These are phyloP conservation scores for Eustoma russellianum DNA, from an alignment of 257 asterid genomes.

Conservation along the genomic window DNA sequence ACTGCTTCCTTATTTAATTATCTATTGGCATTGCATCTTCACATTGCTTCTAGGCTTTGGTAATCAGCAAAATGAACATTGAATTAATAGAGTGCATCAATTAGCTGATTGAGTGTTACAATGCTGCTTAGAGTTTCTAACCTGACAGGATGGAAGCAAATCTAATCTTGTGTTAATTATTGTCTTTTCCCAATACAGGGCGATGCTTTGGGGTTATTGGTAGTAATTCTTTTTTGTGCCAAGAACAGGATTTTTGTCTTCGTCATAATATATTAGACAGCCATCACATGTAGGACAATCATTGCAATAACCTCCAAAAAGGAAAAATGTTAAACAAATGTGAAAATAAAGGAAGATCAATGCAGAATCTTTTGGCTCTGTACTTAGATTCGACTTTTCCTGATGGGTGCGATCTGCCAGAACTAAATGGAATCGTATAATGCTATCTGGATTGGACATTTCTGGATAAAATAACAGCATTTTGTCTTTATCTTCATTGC, in stretches of 20 bases:
- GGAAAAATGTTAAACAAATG: not conserved
- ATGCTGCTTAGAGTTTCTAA: not conserved
- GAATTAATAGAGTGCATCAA: not conserved
- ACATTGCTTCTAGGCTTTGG: slow-evolving; percentile 7
- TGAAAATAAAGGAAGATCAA: not conserved
- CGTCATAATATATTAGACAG: not conserved
- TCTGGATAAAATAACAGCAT: not conserved
- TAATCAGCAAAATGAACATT: slow-evolving; percentile 1
- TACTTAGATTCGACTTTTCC: not conserved
- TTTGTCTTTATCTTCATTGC: no score
- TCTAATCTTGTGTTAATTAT: not conserved
- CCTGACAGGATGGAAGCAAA: not conserved
- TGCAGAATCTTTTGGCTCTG: not conserved
- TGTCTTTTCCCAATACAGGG: slow-evolving; percentile 4
- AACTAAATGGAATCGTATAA: not conserved
- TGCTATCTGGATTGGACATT: not conserved
- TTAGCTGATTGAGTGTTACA: not conserved
- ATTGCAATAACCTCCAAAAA: not conserved
- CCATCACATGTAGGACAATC: slow-evolving; percentile 6
- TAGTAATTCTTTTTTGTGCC: slow-evolving; percentile 22
- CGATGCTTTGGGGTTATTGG: slow-evolving; percentile 7
- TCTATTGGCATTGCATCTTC: not conserved
- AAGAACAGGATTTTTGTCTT: slow-evolving; percentile 12
- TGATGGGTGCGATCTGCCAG: not conserved
- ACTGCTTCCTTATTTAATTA: not conserved